These are phyloP conservation scores for Emericellopsis atlantica DNA, from an alignment of 2,329 filamentous ascomycete genomes.

Conservation along the genomic window DNA sequence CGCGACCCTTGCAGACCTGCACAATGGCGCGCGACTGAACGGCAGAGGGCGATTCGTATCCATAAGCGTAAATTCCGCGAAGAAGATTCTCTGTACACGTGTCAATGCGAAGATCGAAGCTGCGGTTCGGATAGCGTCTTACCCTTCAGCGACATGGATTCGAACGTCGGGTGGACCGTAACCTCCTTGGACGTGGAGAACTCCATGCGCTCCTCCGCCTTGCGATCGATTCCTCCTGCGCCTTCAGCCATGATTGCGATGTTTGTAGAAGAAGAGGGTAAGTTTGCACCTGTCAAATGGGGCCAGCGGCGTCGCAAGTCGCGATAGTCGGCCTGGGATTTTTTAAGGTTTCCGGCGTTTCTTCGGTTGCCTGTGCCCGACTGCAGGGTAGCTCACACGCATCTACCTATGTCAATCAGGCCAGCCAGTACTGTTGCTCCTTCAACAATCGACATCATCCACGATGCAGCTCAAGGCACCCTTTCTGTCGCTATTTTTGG, in stretches of 20 bases:
- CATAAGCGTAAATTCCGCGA: slow-evolving; percentile 95
- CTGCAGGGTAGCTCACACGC: too few relatives aligned
- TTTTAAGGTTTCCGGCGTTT: too few relatives aligned
- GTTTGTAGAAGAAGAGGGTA: too few relatives aligned
- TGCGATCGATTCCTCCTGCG: slow-evolving; percentile 66
- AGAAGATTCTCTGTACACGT: slow-evolving; percentile 64
- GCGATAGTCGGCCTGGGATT: too few relatives aligned
- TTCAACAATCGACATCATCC: not conserved
- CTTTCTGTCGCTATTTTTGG: not conserved
- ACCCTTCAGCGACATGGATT: slow-evolving; percentile 92
- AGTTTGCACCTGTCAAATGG: too few relatives aligned
- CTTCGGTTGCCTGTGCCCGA: too few relatives aligned
- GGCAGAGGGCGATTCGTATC: slow-evolving; percentile 94
- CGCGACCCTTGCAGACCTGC: slow-evolving; percentile 96
- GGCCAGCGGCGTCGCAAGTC: too few relatives aligned
- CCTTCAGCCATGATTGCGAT: slow-evolving; percentile 68
- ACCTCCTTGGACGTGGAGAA: slow-evolving; percentile 98
- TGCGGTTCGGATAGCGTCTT: slow-evolving; percentile 8
- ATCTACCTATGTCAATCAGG: too few relatives aligned
- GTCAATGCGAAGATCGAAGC: not conserved
- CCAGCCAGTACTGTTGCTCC: not conserved
- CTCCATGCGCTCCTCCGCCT: slow-evolving; percentile 92
- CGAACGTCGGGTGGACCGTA: slow-evolving; percentile 84
- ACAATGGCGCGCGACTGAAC: slow-evolving; percentile 98
- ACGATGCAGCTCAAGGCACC: not conserved